Conservation (phyloP, 208 protist genomes). For the Trypanosoma cruzi region DNA sequence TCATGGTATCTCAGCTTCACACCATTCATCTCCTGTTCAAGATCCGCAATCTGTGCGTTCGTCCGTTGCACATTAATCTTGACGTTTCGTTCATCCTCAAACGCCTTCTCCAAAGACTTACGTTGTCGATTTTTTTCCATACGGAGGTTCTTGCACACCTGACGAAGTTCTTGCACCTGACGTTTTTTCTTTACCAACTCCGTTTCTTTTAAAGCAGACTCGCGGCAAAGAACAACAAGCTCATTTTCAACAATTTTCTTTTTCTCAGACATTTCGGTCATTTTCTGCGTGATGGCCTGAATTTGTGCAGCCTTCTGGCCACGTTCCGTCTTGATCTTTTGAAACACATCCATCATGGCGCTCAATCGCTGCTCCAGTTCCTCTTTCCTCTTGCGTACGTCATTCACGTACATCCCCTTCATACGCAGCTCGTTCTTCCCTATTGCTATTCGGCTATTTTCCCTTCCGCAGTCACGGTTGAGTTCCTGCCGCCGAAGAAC, state of each 20-base stretch:
- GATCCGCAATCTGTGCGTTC: slow-evolving; percentile 88
- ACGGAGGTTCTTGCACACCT: slow-evolving; percentile 69
- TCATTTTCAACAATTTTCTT: slow-evolving; percentile 96
- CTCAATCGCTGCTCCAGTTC: slow-evolving; percentile 80
- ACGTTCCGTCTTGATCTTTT: slow-evolving; percentile 93
- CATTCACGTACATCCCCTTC: slow-evolving; percentile 72
- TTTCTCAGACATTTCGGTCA: slow-evolving; percentile 96
- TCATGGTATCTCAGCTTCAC: slow-evolving; percentile 87
- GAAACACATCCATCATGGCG: slow-evolving; percentile 82
- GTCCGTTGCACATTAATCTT: slow-evolving; percentile 91
- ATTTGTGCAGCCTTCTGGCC: slow-evolving; percentile 94
- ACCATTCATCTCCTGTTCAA: slow-evolving; percentile 88
- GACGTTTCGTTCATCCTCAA: slow-evolving; percentile 76
- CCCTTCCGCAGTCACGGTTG: slow-evolving; percentile 86
- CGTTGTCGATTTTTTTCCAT: slow-evolving; percentile 88
- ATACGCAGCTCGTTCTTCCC: slow-evolving; percentile 91
- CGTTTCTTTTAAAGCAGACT: slow-evolving; percentile 90
- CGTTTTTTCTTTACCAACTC: slow-evolving; percentile 80
- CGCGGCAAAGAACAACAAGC: slow-evolving; percentile 87
- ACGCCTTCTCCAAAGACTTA: slow-evolving; percentile 59
- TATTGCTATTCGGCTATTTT: slow-evolving; percentile 67
- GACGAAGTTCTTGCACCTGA: slow-evolving; percentile 75
- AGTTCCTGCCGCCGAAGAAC: slow-evolving; percentile 76
- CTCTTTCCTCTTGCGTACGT: slow-evolving; percentile 59
- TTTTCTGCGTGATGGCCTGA: slow-evolving; percentile 90